Evolutionary conservation across 225 moss, liverwort and hornwort genomes (phyloP), one percentile per base, ranked within the genome.

Genomic region (Polytrichum formosum): DNA sequence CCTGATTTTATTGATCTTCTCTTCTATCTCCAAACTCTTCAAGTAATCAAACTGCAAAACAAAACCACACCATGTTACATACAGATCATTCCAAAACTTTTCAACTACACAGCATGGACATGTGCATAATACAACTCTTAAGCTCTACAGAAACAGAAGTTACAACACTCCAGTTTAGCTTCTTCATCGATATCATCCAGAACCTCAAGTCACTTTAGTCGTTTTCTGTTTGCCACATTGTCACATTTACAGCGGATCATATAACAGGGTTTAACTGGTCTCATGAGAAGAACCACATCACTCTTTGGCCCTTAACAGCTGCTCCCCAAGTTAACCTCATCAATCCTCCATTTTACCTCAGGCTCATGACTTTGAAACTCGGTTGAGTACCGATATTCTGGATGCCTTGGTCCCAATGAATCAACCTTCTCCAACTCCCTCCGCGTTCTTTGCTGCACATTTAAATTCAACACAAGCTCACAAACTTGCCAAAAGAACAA

Each of bases 321-420:
- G 18, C 18, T 46, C 59, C 61, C 63, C n/a, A 73, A 33, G 65
- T 55, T 21, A 64, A 28, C 26, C n/a, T 64, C 27, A 59, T 62
- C 16, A 55, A 67, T 6, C 70, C 22, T 65, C 26, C n/a, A 5
- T 26, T 26, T 72, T 85, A 96, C 93, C 96, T 97, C 96, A 54
- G 96, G 96, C 76, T 97, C 96, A 69, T 97, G 96, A 91, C 96
- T 97, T 88, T 97, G 96, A 64, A 97, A 97, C 77, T 97, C 96
- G 46, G 96, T 97, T 76, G 96, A 97, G 74, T 97, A 97, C 27
- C 96, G 96, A 72, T 92, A 97, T 73, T 97, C 96, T 69, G 96
- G 96, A 92, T 97, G 96, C 70, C 94, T 92, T 74, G 89, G 86
- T 74, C 87, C 82, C 55, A 88, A 79, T 63, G 88, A 91, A 88